phyloP scores from a whole-genome alignment of 257 asterid species.

The Forsythia viridissima region DNA sequence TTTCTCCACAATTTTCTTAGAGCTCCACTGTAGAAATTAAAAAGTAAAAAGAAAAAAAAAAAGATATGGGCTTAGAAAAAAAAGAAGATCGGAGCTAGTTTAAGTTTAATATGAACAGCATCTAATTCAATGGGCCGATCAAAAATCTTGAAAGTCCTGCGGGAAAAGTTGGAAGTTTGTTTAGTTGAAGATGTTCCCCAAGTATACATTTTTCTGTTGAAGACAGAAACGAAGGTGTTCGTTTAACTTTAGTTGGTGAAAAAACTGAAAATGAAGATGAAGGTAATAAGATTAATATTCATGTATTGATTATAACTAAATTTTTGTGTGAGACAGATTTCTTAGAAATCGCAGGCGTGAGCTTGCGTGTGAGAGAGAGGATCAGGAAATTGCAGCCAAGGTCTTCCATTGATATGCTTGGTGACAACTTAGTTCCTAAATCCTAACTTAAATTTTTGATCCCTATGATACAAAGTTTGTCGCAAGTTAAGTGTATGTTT shows the following conservation, averaged over 20 bases:
- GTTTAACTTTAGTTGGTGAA: neutral
- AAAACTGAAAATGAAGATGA: too few relatives aligned
- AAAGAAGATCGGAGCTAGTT: slow-evolving; percentile 37
- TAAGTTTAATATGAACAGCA: slow-evolving; percentile 27
- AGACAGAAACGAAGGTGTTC: neutral
- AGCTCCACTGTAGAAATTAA: slow-evolving; percentile 1
- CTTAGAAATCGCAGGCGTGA: too few relatives aligned
- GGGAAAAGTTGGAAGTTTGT: slow-evolving; percentile 2
- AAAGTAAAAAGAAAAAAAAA: neutral
- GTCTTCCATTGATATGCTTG: too few relatives aligned
- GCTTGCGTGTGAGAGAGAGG: too few relatives aligned
- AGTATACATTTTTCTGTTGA: neutral
- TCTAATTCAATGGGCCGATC: slow-evolving; percentile 21
- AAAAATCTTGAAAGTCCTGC: neutral
- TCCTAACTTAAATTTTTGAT: too few relatives aligned
- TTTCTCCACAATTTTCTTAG: neutral
- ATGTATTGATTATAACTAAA: too few relatives aligned
- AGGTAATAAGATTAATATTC: too few relatives aligned
- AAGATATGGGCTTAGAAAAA: neutral
- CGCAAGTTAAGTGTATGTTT: too few relatives aligned
- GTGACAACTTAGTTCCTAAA: too few relatives aligned
- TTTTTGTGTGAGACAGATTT: accelerated
- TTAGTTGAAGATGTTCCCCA: slow-evolving; percentile 6
- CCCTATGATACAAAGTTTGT: too few relatives aligned
- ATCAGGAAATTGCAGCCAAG: too few relatives aligned